These are phyloP conservation scores for Haplosporangium gracile DNA, from an alignment of 192 early-diverging fungal species.

Conservation along the genomic window DNA sequence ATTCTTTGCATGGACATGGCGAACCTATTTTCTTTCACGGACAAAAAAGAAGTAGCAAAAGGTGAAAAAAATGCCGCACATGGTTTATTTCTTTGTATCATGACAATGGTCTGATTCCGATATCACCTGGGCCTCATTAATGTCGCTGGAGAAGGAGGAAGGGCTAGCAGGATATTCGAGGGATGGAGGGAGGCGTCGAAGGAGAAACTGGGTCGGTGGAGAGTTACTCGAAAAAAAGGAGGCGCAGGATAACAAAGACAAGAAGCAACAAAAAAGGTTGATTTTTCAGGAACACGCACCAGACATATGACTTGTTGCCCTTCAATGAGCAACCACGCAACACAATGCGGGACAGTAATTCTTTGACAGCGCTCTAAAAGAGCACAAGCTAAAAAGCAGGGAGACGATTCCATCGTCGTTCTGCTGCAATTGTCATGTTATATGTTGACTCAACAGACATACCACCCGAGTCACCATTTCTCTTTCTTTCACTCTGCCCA, in stretches of 20 bases:
- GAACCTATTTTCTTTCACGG: not conserved
- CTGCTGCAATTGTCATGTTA: not conserved
- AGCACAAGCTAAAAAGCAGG: not conserved
- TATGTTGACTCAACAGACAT: not conserved
- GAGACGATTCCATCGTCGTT: not conserved
- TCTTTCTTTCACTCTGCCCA: not conserved
- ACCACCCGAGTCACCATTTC: not conserved
- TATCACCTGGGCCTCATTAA: not conserved
- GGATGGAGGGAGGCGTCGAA: not conserved
- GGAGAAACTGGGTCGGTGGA: not conserved
- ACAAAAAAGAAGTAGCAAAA: no score
- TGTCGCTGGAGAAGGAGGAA: not conserved
- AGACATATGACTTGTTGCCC: not conserved
- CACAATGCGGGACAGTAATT: not conserved
- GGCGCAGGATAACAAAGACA: not conserved
- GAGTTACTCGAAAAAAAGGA: not conserved
- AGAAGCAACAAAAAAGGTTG: not conserved
- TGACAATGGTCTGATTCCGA: not conserved
- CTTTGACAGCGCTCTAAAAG: not conserved
- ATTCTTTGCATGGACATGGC: not conserved
- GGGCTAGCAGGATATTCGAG: not conserved
- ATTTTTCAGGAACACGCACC: constrained; percentile 8
- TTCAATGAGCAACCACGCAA: not conserved
- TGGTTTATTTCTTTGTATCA: not conserved
- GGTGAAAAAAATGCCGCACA: not conserved